Evolutionary conservation across 108 stramenopile genomes (phyloP).

Genomic region (Bacterosira constricta): DNA sequence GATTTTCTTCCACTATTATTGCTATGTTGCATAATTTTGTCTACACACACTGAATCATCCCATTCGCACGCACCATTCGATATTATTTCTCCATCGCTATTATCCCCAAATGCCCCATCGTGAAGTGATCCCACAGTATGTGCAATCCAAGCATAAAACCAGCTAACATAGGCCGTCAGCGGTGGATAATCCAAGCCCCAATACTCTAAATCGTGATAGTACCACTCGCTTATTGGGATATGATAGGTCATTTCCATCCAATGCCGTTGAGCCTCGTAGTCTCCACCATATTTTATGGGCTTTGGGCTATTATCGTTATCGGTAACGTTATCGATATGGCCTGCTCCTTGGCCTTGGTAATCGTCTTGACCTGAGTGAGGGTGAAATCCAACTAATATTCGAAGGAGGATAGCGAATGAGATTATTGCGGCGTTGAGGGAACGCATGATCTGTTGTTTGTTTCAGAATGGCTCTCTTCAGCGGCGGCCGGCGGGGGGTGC

Average conservation of each 20-base stretch:
- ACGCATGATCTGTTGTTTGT: no score
- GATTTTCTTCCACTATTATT: background rate
- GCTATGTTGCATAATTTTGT: background rate
- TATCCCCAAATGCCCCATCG: slow-evolving; percentile 1
- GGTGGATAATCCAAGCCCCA: slow-evolving; percentile 98
- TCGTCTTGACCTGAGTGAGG: slow-evolving; percentile 86
- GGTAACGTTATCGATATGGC: background rate
- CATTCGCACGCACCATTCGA: background rate
- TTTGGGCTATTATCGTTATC: background rate
- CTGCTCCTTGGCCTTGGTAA: slow-evolving; percentile 55
- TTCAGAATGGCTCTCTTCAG: no score
- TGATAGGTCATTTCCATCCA: slow-evolving; percentile 96
- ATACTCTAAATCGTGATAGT: slow-evolving; percentile 86
- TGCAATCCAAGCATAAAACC: slow-evolving; percentile 63
- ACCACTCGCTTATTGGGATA: slow-evolving; percentile 89
- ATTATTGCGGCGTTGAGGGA: slow-evolving; percentile 15
- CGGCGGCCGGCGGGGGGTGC: no score
- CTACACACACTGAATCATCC: background rate
- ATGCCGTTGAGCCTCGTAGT: slow-evolving; percentile 97
- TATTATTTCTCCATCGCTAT: slow-evolving; percentile 14
- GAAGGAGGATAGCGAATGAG: slow-evolving; percentile 50
- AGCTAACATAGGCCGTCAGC: slow-evolving; percentile 87
- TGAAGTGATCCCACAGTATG: slow-evolving; percentile 56
- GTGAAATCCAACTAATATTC: slow-evolving; percentile 66
- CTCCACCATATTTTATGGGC: slow-evolving; percentile 75